phyloP scores from a whole-genome alignment of 2,329 filamentous ascomycete genomes.

The Akanthomyces dipterigenus region DNA sequence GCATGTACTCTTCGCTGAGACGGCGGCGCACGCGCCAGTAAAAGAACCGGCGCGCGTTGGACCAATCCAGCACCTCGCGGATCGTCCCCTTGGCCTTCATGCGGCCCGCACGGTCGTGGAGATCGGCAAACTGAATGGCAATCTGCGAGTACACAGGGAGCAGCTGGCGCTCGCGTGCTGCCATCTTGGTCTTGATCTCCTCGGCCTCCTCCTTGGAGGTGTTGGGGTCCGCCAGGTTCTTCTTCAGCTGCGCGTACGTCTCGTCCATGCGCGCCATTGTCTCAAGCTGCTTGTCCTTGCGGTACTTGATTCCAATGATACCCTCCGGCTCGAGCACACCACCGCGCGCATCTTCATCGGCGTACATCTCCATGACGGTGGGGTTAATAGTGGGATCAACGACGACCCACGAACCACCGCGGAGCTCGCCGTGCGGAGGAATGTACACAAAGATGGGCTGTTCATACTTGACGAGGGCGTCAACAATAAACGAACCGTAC shows the following conservation, averaged over 20 bases:
- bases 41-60: conserved; percentile 90
- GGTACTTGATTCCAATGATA: conserved; percentile 98
- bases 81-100: conserved; percentile 98
- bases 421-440: conserved; percentile 89
- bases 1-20: conserved; percentile 93
- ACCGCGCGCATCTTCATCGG: conserved; percentile 87
- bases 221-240: conserved; percentile 56
- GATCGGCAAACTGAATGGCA: conserved; percentile 91
- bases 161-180: conserved; percentile 76
- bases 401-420: conserved; percentile 98
- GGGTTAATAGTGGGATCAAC: conserved; percentile 98
- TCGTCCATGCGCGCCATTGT: conserved; percentile 94
- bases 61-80: conserved; percentile 76
- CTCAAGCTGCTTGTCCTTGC: conserved; percentile 92
- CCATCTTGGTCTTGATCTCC: conserved; percentile 77
- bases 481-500: conserved; percentile 98
- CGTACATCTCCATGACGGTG: conserved; percentile 98
- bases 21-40: conserved; percentile 98
- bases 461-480: conserved; percentile 95
- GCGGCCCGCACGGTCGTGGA: conserved; percentile 92
- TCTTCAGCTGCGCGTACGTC: conserved; percentile 76
- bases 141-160: conserved; percentile 93
- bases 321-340: conserved; percentile 97
- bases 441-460: conserved; percentile 99
- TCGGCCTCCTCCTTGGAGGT: conserved; percentile 69